These are phyloP conservation scores for Debaryomyces robertsiae DNA, from an alignment of 1,139 yeast species.

Conservation along the genomic window DNA sequence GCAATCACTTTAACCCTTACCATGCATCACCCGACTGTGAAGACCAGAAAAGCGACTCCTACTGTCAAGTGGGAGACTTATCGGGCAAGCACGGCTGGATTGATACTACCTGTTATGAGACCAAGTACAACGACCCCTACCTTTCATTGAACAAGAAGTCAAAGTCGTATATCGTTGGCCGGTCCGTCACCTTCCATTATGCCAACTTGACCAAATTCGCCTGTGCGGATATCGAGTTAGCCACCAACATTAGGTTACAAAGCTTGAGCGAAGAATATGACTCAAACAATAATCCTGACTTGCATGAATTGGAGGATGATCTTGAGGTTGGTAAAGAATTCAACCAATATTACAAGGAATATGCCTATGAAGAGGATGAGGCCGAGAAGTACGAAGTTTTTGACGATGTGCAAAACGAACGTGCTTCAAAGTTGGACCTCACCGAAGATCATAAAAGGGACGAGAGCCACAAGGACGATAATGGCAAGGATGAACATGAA, in stretches of 20 bases:
- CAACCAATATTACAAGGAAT: slow-evolving; percentile 20
- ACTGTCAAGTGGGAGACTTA: slow-evolving; percentile 62
- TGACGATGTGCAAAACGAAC: slow-evolving; percentile 1
- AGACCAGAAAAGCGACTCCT: slow-evolving; percentile 47
- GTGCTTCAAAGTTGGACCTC: not conserved
- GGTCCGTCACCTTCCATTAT: slow-evolving; percentile 54
- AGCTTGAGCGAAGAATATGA: slow-evolving; percentile 30
- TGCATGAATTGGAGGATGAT: slow-evolving; percentile 22
- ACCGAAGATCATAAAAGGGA: slow-evolving; percentile 20
- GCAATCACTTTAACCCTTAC: slow-evolving; percentile 57
- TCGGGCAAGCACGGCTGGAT: slow-evolving; percentile 66
- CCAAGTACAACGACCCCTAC: slow-evolving; percentile 55
- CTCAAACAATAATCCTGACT: slow-evolving; percentile 22
- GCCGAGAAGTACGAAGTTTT: slow-evolving; percentile 19
- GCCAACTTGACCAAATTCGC: slow-evolving; percentile 54
- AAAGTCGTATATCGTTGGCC: slow-evolving; percentile 53
- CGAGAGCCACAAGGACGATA: slow-evolving; percentile 2
- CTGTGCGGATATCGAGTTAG: slow-evolving; percentile 55
- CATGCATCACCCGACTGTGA: slow-evolving; percentile 49
- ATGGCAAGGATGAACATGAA: slow-evolving; percentile 7
- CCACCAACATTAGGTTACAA: slow-evolving; percentile 27
- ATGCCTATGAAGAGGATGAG: slow-evolving; percentile 19
- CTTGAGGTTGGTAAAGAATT: slow-evolving; percentile 21
- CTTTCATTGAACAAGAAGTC: slow-evolving; percentile 51
- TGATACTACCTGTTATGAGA: slow-evolving; percentile 56